Percentiles rank a stretch among this genome's conserved stretches.
These are phyloP conservation scores for Nepenthes gracilis DNA, from an alignment of 148 eudicot genomes.

Conservation along the genomic window DNA sequence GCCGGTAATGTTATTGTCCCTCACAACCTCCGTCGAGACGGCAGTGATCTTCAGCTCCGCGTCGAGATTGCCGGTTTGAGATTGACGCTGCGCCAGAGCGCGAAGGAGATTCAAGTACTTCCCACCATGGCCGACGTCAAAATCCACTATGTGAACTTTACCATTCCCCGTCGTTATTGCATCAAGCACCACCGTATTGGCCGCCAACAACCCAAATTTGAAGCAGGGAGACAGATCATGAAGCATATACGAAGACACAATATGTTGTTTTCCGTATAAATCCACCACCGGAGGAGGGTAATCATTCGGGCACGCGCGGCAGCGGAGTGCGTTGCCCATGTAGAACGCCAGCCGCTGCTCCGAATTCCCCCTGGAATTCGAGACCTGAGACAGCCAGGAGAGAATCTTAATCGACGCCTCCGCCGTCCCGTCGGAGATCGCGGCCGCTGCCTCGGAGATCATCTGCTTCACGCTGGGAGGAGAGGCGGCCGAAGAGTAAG, in stretches of 20 bases:
- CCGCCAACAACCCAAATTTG: slow-evolving; percentile 55
- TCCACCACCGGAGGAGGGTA: slow-evolving; percentile 24
- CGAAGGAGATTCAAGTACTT: slow-evolving; percentile 60
- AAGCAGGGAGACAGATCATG: slow-evolving; percentile 68
- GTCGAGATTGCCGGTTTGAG: background rate
- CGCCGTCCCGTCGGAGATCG: slow-evolving; percentile 49
- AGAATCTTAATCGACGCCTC: slow-evolving; percentile 31
- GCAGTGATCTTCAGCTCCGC: slow-evolving; percentile 43
- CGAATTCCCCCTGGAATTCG: slow-evolving; percentile 31
- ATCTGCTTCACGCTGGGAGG: slow-evolving; percentile 19
- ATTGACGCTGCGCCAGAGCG: slow-evolving; percentile 28
- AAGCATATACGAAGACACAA: slow-evolving; percentile 24
- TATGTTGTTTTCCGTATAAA: slow-evolving; percentile 36
- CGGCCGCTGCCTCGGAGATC: slow-evolving; percentile 47
- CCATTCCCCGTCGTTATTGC: slow-evolving; percentile 21
- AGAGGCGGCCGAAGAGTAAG: slow-evolving; percentile 45
- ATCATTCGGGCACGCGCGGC: slow-evolving; percentile 35
- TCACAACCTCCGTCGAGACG: slow-evolving; percentile 25
- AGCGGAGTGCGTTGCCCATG: slow-evolving; percentile 44
- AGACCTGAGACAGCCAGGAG: slow-evolving; percentile 30
- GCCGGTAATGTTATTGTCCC: slow-evolving; percentile 10
- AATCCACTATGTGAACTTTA: slow-evolving; percentile 53
- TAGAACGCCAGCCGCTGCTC: slow-evolving; percentile 52
- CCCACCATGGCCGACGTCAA: slow-evolving; percentile 56
- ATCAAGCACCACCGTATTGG: slow-evolving; percentile 58